Percentiles rank a stretch among this genome's conserved stretches.
These are phyloP conservation scores for Solanum hybrid DNA, from an alignment of 305 asterid species.

Conservation along the genomic window DNA sequence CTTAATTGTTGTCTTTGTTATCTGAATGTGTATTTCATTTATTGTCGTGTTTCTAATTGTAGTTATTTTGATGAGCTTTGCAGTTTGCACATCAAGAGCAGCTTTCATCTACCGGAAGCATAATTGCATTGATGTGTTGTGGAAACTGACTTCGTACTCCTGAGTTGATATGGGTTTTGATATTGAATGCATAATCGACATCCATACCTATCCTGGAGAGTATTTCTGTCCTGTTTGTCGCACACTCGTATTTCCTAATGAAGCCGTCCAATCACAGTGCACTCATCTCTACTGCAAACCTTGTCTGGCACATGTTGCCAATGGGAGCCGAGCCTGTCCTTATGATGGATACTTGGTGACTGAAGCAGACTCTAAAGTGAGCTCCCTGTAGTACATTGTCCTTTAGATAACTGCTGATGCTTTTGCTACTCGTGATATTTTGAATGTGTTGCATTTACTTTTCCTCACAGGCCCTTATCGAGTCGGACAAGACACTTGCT, in stretches of 20 bases:
- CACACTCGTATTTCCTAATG: conserved; percentile 89
- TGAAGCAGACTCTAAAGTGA: conserved; percentile 81
- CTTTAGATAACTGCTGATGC: conserved; percentile 4
- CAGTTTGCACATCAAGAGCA: background rate
- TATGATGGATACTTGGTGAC: conserved; percentile 88
- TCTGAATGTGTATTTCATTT: background rate
- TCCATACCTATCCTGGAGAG: conserved; percentile 81
- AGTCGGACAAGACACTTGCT: conserved; percentile 61
- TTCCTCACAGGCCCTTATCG: conserved; percentile 60
- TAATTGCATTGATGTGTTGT: conserved; percentile 3
- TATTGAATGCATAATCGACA: conserved; percentile 74
- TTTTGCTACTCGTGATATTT: conserved; percentile 11
- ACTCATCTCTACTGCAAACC: conserved; percentile 92
- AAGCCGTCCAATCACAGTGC: conserved; percentile 85
- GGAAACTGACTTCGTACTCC: conserved; percentile 7
- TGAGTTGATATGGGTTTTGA: conserved; percentile 69
- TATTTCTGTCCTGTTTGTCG: conserved; percentile 97
- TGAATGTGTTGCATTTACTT: conserved; percentile 16
- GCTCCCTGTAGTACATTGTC: conserved; percentile 3
- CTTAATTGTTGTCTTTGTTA: background rate
- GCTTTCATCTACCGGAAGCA: background rate
- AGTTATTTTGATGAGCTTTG: background rate
- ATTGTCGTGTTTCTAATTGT: background rate
- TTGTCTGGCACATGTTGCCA: conserved; percentile 73
- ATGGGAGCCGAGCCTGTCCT: conserved; percentile 74